Conservation (phyloP, 345 rosid genomes). For the Ceriops tagal region DNA sequence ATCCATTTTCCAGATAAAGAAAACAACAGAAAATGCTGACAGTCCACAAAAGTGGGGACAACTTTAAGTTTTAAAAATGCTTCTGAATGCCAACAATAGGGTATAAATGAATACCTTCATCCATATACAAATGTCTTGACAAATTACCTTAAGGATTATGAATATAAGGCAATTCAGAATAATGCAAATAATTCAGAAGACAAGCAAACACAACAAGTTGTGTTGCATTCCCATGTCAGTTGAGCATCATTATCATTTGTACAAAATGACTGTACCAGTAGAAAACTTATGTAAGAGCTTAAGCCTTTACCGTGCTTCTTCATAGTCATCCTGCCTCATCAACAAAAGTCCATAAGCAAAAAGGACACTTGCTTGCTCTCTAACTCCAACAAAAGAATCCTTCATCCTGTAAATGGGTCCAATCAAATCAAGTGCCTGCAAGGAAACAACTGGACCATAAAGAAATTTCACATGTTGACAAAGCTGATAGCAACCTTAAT, state of each 20-base stretch:
- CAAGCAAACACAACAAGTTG: conserved; percentile 2
- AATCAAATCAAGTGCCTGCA: conserved; percentile 88
- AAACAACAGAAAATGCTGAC: neutral
- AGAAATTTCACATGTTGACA: neutral
- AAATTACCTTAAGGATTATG: neutral
- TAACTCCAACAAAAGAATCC: conserved; percentile 76
- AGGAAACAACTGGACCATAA: conserved; percentile 12
- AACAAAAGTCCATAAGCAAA: conserved; percentile 89
- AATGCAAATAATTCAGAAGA: neutral
- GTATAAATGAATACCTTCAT: neutral
- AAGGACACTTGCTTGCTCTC: conserved; percentile 88
- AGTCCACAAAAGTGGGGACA: neutral
- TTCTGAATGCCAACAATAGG: neutral
- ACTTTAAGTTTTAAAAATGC: neutral
- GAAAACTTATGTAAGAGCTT: conserved; percentile 10
- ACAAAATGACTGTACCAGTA: neutral
- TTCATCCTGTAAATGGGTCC: conserved; percentile 77
- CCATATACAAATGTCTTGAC: neutral
- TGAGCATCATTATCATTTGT: neutral
- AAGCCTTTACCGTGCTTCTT: conserved; percentile 71
- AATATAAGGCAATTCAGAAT: neutral
- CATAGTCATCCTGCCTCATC: conserved; percentile 92
- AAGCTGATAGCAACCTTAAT: conserved; percentile 1
- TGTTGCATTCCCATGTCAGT: neutral
- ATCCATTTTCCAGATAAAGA: neutral